These are phyloP conservation scores for Agarophyton chilense DNA, from an alignment of 23 red algal species.

Conservation along the genomic window DNA sequence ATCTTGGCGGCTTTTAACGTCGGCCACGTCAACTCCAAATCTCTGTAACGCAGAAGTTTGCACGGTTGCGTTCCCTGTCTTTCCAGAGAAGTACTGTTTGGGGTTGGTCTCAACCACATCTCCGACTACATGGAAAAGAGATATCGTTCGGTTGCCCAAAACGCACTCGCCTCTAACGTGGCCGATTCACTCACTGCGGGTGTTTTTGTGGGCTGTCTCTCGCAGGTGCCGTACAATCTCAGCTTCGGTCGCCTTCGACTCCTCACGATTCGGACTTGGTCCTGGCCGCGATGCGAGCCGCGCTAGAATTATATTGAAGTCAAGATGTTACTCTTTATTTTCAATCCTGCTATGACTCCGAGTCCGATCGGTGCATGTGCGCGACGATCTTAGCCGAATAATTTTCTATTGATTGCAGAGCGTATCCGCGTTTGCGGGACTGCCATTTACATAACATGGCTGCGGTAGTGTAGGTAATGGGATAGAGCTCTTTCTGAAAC, in stretches of 20 bases:
- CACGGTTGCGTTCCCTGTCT: conserved; percentile 59
- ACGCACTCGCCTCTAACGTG: conserved; percentile 57
- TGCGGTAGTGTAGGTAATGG: conserved; percentile 1
- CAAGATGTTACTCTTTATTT: not conserved
- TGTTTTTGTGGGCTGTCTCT: conserved; percentile 63
- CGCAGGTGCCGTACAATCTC: conserved; percentile 81
- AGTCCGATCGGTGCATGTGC: not conserved
- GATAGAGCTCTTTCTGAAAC: conserved; percentile 30
- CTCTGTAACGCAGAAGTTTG: conserved; percentile 5
- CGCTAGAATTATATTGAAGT: not conserved
- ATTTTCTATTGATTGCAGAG: not conserved
- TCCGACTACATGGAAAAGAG: conserved; percentile 79
- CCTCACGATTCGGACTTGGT: no score
- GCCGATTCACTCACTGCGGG: conserved; percentile 59
- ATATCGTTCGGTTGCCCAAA: conserved; percentile 3
- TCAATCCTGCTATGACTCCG: not conserved
- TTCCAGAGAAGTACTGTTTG: conserved; percentile 72
- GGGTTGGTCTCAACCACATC: conserved; percentile 79
- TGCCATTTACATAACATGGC: conserved; percentile 40
- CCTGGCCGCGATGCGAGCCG: no score
- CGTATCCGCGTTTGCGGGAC: conserved; percentile 18
- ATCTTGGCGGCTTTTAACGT: conserved; percentile 81
- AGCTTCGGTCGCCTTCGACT: no score
- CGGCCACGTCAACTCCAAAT: conserved; percentile 50
- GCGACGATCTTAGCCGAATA: not conserved